Evolutionary conservation across 768 basidiomycete genomes (phyloP).

Genomic region (Pilatotrama ljubarskyi): DNA sequence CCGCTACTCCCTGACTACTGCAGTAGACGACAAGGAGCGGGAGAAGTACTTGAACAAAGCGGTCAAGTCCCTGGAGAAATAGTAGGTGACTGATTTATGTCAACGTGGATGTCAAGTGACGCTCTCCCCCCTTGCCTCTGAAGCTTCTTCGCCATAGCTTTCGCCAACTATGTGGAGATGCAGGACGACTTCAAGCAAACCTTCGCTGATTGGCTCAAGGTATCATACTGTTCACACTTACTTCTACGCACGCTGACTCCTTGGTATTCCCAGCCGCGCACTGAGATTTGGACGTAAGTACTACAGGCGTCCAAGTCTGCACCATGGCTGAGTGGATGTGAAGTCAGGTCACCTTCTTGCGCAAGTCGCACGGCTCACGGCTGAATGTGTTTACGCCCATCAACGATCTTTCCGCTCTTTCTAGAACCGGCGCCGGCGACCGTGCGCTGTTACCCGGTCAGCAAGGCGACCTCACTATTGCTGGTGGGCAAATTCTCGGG

Average conservation of each 20-base stretch:
- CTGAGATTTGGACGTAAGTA: constrained; percentile 91
- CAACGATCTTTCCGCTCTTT: constrained; percentile 81
- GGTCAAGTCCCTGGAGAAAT: constrained; percentile 81
- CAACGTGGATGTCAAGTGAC: neutral
- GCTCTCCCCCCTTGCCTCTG: neutral
- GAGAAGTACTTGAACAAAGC: constrained; percentile 65
- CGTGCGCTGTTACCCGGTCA: constrained; percentile 63
- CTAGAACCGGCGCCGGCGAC: constrained; percentile 62
- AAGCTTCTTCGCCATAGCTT: constrained; percentile 93
- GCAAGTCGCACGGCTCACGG: constrained; percentile 77
- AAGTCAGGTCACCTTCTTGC: constrained; percentile 85
- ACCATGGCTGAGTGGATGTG: neutral
- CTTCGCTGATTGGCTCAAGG: constrained; percentile 89
- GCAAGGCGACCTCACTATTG: constrained; percentile 71
- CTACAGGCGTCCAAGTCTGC: no score
- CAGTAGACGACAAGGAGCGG: constrained; percentile 56
- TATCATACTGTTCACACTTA: constrained; percentile 23
- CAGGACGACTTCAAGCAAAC: constrained; percentile 60
- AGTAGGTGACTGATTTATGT: constrained; percentile 52
- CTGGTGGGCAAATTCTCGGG: constrained; percentile 84
- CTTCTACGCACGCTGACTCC: neutral
- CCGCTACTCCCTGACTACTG: constrained; percentile 79
- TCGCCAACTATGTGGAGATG: constrained; percentile 81
- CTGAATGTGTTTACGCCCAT: constrained; percentile 91
- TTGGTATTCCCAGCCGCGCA: constrained; percentile 58